Evolutionary conservation across 2,329 filamentous ascomycete genomes (phyloP).

Genomic region (Trichoderma sp.): DNA sequence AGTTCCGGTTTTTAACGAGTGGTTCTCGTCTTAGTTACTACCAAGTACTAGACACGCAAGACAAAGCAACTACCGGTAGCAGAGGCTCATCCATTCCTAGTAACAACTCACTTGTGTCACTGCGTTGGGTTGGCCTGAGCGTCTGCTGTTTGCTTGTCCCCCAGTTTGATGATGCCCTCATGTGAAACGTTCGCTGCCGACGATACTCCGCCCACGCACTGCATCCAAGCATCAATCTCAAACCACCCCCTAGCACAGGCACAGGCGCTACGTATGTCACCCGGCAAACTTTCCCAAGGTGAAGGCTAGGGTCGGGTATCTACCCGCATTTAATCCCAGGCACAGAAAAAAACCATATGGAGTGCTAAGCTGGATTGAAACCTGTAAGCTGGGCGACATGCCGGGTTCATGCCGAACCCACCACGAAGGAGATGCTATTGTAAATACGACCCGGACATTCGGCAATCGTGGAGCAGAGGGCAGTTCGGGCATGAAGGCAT

Average conservation of each 20-base stretch:
- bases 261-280: not conserved
- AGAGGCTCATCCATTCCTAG: too few relatives aligned
- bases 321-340: constrained; percentile 14
- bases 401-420: not conserved
- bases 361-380: not conserved
- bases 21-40: too few relatives aligned
- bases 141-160: not conserved
- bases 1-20: not conserved
- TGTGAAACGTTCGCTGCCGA: not conserved
- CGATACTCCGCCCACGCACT: not conserved
- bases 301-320: constrained; percentile 15
- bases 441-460: not conserved
- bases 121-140: not conserved
- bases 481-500: not conserved
- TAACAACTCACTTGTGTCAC: not conserved
- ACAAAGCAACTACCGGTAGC: too few relatives aligned
- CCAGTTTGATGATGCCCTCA: not conserved
- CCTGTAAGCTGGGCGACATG: not conserved
- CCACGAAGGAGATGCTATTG: not conserved
- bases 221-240: not conserved
- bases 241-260: constrained; percentile 7
- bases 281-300: not conserved
- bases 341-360: not conserved
- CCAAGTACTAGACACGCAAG: not conserved
- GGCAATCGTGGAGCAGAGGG: not conserved